phyloP scores from a whole-genome alignment of 306 rosid species.

The Boehmeria nivea region DNA sequence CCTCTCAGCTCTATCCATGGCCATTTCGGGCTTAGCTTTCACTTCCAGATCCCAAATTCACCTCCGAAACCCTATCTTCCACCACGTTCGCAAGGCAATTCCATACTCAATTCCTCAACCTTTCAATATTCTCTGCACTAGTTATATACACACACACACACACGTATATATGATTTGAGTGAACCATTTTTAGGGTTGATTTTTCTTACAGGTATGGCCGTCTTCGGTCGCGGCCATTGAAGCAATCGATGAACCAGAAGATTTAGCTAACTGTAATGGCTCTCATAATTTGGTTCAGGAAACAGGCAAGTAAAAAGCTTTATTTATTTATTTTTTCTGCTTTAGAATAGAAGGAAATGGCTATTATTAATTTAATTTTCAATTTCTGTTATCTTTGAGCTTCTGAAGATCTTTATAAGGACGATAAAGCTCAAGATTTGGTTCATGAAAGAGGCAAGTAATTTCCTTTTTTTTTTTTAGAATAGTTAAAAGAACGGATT shows the following conservation, averaged over 20 bases:
- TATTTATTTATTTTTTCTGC: neutral
- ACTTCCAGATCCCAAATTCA: constrained; percentile 26
- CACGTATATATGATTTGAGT: neutral
- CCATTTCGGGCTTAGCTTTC: constrained; percentile 34
- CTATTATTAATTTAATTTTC: neutral
- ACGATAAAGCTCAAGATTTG: neutral
- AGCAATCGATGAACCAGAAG: constrained; percentile 38
- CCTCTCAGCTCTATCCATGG: constrained; percentile 27
- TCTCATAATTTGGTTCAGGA: constrained; percentile 18
- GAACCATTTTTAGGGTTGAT: too few species aligned
- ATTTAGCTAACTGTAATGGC: constrained; percentile 5
- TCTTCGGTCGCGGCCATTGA: constrained; percentile 30
- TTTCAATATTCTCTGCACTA: too few species aligned
- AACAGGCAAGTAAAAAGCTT: constrained; percentile 38
- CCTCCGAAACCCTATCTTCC: constrained; percentile 35
- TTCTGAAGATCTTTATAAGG: too few species aligned
- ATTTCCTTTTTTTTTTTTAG: neutral
- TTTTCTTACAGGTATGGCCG: constrained; percentile 33
- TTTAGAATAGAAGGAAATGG: neutral
- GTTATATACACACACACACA: neutral
- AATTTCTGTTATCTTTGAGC: neutral
- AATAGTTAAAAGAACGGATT: neutral
- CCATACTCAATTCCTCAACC: too few species aligned
- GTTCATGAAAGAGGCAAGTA: neutral
- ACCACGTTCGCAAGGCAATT: constrained; percentile 39